Evolutionary conservation across 2,329 filamentous ascomycete species (phyloP).

Genomic region (Aspergillus aculeatus): DNA sequence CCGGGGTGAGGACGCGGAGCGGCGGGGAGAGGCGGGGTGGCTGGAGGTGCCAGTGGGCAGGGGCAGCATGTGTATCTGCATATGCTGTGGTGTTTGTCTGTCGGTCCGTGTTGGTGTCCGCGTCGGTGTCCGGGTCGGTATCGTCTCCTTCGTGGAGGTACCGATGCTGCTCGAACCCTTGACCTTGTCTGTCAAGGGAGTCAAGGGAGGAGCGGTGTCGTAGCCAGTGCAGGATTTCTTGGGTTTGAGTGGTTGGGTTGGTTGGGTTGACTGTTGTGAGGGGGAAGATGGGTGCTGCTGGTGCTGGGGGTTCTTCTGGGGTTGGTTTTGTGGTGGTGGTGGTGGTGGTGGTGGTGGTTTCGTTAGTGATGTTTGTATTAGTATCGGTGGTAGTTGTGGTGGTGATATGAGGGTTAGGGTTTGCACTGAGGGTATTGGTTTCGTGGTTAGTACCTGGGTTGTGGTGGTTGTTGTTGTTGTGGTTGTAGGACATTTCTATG

Average conservation of each 20-base stretch:
- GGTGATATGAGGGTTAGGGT: not conserved
- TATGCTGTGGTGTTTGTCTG: not conserved
- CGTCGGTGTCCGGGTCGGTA: not conserved
- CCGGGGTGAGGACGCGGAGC: slow-evolving; percentile 14
- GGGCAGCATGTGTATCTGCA: not conserved
- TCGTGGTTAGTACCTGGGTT: too few relatives aligned
- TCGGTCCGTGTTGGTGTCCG: not conserved
- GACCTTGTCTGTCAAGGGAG: not conserved
- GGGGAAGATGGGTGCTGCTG: too few relatives aligned
- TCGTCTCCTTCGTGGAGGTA: not conserved
- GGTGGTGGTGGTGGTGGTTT: not conserved
- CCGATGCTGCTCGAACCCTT: not conserved
- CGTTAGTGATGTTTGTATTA: too few relatives aligned
- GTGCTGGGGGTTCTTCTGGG: not conserved
- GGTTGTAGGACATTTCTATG: not conserved
- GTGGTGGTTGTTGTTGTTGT: not conserved
- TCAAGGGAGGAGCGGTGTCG: not conserved
- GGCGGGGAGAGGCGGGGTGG: slow-evolving; percentile 10
- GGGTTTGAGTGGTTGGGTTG: not conserved
- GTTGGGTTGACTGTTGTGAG: not conserved
- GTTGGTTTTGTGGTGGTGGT: not conserved
- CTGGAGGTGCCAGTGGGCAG: not conserved
- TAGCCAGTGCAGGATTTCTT: not conserved
- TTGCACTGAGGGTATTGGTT: too few relatives aligned
- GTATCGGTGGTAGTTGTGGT: not conserved